Evolutionary conservation across 1,284 basidiomycete genomes (phyloP).

Genomic region (Melampsora americana): DNA sequence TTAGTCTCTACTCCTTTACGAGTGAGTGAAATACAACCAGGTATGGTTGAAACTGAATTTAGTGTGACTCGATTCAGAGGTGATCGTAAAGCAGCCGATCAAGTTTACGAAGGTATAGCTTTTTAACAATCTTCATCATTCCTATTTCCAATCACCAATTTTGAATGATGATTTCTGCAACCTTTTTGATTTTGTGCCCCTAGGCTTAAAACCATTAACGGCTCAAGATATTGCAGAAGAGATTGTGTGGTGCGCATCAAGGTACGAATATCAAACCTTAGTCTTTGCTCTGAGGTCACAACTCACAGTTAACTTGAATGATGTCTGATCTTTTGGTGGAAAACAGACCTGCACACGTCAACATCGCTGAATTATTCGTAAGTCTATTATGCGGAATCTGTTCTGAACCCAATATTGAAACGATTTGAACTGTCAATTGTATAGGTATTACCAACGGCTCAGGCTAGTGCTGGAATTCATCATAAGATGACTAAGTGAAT

Average conservation of each 20-base stretch:
- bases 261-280: conserved; percentile 52
- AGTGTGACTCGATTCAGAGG: conserved; percentile 82
- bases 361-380: conserved; percentile 50
- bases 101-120: conserved; percentile 79
- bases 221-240: conserved; percentile 69
- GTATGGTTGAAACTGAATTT: conserved; percentile 65
- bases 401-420: neutral
- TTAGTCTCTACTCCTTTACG: conserved; percentile 83
- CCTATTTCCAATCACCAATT: neutral
- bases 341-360: conserved; percentile 51
- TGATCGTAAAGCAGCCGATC: conserved; percentile 72
- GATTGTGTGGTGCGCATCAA: conserved; percentile 89
- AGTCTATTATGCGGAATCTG: neutral
- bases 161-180: conserved; percentile 41
- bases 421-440: neutral
- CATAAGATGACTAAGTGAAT: conserved; percentile 3
- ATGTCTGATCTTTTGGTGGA: neutral
- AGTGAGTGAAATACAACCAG: conserved; percentile 82
- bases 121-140: conserved; percentile 1
- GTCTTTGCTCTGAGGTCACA: neutral
- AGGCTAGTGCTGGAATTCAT: conserved; percentile 37
- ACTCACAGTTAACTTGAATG: neutral
- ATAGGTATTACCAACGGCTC: conserved; percentile 42
- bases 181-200: conserved; percentile 18
- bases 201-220: conserved; percentile 42